Base-by-base conservation (phyloP, 306 rosid genomes). In the Hippophae gyantsensis region DNA sequence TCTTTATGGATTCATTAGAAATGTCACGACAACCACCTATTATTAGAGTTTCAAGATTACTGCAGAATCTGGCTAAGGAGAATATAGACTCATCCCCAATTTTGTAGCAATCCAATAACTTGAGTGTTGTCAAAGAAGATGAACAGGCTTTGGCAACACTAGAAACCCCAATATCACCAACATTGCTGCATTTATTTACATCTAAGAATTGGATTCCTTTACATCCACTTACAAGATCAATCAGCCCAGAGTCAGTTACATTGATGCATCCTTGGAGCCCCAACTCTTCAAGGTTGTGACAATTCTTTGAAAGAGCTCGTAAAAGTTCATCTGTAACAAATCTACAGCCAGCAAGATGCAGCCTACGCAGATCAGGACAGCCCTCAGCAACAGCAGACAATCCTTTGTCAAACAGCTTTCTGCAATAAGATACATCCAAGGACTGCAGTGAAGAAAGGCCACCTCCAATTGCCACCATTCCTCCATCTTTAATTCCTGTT, bases 1-100 rank as follows among this genome's bases (percentile, higher is more conserved):
- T 74, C 60, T 75, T 82, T 38, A 92, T 69, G 0, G 93, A 82
- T 0, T 78, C 78, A 14, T 82, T 81, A 32, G 99, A 81, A 57
- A 88, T 78, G 65, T 77, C 83, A 44, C 89, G 84, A 74, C 99
- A 88, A 67, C 99, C 93, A 58, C 96, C 95, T 43, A 88, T 76
- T 10, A 82, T 73, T 13, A 92, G 80, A 45, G 96, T 92, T 72
- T 85, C 95, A 45, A 92, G 84, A 69, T 64, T 78, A 32, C 64
- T 64, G 70, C 96, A 92, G 81, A 71, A 85, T 32, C 68, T 60
- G 56, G 93, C 92, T 73, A 92, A 27, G 25, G 86, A 80, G 43
- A 64, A 51, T 54, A 92, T 77, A 61, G 88, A 72, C 42, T 67
- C 61, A 7, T 92, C 93, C 63, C 90, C 90, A 41, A 88, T 65